A percentile compares a stretch with the other conserved stretches of the same genome.
phyloP scores from a whole-genome alignment of 495 filamentous ascomycete species.

The Hypoxylon fragiforme region DNA sequence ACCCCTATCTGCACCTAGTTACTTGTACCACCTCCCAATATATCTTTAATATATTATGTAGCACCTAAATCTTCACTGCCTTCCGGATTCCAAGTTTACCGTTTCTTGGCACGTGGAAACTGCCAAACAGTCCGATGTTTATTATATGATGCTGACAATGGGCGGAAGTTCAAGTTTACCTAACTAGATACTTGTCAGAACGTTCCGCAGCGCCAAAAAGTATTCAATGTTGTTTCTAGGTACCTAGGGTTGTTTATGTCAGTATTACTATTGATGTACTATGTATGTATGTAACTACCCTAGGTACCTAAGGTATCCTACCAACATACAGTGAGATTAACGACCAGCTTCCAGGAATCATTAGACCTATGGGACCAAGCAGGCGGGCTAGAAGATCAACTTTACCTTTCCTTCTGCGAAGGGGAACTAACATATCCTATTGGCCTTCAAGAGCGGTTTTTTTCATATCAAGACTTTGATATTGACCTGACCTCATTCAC shows the following conservation, averaged over 20 bases:
- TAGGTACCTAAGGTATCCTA: neutral
- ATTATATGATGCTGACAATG: too few species aligned
- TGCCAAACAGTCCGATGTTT: neutral
- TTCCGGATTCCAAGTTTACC: slow-evolving; percentile 9
- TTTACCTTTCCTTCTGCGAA: neutral
- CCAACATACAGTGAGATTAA: too few species aligned
- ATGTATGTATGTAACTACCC: neutral
- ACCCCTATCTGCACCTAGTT: neutral
- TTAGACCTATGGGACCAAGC: neutral
- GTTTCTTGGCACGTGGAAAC: slow-evolving; percentile 13
- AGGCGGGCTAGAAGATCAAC: too few species aligned
- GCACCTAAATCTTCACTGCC: slow-evolving; percentile 17
- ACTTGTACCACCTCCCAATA: too few species aligned
- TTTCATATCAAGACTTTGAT: neutral
- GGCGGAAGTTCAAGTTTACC: neutral
- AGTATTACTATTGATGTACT: neutral
- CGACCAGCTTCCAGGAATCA: neutral
- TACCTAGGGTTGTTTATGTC: too few species aligned
- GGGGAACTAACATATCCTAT: neutral
- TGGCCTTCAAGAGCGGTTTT: neutral
- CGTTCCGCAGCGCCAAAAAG: neutral
- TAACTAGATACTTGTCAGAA: neutral
- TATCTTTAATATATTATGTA: too few species aligned
- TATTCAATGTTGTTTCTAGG: too few species aligned
- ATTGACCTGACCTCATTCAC: neutral